These are phyloP conservation scores for Daucus carota DNA, from an alignment of 129 eudicot genomes.

Conservation along the genomic window DNA sequence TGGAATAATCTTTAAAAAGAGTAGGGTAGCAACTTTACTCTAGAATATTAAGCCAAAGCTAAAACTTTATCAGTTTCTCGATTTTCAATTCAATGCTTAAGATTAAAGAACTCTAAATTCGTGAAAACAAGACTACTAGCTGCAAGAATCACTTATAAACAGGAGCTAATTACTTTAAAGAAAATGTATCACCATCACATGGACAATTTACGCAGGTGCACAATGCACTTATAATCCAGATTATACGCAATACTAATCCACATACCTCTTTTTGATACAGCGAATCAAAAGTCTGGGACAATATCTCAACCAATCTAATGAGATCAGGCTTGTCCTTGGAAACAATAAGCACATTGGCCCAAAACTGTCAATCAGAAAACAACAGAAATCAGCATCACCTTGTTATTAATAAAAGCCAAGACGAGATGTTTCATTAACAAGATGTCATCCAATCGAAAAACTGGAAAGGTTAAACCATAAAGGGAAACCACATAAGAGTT, in stretches of 20 bases:
- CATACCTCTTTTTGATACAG: conserved; percentile 41
- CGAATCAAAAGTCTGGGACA: conserved; percentile 28
- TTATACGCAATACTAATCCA: background rate
- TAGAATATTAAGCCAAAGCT: background rate
- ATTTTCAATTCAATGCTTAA: background rate
- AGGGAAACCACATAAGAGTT: background rate
- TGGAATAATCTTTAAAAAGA: background rate
- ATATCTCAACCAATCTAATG: conserved; percentile 22
- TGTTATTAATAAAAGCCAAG: background rate
- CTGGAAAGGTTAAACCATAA: background rate
- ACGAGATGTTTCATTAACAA: conserved; percentile 1
- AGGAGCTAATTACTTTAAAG: background rate
- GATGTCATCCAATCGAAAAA: background rate
- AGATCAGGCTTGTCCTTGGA: conserved; percentile 21
- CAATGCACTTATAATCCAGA: background rate
- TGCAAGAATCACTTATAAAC: background rate
- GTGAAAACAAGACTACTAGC: background rate
- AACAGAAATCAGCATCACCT: conserved; percentile 1
- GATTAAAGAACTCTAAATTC: background rate
- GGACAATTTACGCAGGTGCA: background rate
- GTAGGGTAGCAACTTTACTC: background rate
- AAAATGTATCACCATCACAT: background rate
- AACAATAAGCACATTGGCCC: conserved; percentile 28
- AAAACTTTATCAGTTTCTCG: background rate
- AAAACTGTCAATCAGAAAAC: conserved; percentile 32